Percentiles rank a stretch among this genome's conserved stretches.
Evolutionary conservation across 2,329 filamentous ascomycete genomes (phyloP).

Genomic region (Phialocephala sp.): DNA sequence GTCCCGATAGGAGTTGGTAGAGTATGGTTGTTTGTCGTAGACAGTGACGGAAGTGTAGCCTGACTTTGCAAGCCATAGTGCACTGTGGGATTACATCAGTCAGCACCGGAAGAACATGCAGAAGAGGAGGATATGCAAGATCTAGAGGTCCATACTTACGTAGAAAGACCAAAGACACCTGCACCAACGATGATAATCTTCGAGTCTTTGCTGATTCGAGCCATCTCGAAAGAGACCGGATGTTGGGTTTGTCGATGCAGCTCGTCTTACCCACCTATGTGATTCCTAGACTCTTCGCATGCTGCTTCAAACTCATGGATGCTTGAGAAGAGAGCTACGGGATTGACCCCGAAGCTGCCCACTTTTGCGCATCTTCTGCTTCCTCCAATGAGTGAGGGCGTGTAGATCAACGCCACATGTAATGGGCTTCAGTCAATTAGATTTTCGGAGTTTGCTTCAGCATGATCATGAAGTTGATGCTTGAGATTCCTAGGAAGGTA

Average conservation of each 20-base stretch:
- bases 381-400: background rate
- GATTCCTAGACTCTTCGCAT: background rate
- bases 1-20: slow-evolving; percentile 45
- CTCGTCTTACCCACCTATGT: background rate
- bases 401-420: background rate
- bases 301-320: background rate
- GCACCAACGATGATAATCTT: slow-evolving; percentile 47
- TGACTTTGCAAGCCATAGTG: slow-evolving; percentile 47
- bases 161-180: slow-evolving; percentile 47
- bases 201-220: background rate
- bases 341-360: background rate
- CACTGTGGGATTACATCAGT: slow-evolving; percentile 37
- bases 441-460: background rate
- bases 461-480: background rate
- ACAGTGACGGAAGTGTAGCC: slow-evolving; percentile 55
- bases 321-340: background rate
- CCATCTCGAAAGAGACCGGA: background rate
- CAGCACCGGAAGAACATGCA: background rate
- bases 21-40: slow-evolving; percentile 53
- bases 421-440: background rate
- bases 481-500: too few relatives aligned
- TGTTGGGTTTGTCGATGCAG: too few relatives aligned
- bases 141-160: background rate
- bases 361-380: background rate
- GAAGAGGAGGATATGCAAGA: background rate